These are phyloP conservation scores for Rubia tinctorum DNA, from an alignment of 305 asterid species.

Conservation along the genomic window DNA sequence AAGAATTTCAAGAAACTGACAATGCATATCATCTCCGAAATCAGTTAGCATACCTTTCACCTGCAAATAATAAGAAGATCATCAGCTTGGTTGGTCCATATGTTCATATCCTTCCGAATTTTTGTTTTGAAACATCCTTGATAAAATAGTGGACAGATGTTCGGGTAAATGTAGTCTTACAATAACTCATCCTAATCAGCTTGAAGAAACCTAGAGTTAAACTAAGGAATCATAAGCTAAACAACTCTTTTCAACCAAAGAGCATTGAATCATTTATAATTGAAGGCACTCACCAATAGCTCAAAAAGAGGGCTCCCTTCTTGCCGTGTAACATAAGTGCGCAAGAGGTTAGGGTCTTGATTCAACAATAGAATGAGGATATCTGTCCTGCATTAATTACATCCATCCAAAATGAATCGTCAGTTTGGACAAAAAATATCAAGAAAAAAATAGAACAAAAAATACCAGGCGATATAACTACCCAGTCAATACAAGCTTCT, in stretches of 20 bases:
- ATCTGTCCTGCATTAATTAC: slow-evolving; percentile 90
- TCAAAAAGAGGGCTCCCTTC: slow-evolving; percentile 80
- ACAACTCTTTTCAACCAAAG: slow-evolving; percentile 4
- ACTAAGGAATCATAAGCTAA: background rate
- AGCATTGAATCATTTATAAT: background rate
- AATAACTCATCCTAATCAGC: background rate
- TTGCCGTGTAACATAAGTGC: slow-evolving; percentile 64
- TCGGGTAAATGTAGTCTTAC: background rate
- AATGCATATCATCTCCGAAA: slow-evolving; percentile 94
- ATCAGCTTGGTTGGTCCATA: background rate
- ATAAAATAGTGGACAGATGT: background rate
- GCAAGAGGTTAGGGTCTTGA: slow-evolving; percentile 83
- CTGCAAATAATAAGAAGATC: slow-evolving; percentile 38
- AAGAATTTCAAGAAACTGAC: slow-evolving; percentile 94
- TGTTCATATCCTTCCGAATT: background rate
- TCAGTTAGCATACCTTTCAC: slow-evolving; percentile 89
- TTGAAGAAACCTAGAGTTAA: background rate
- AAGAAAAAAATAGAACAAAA: slow-evolving; percentile 12
- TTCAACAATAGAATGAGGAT: slow-evolving; percentile 82
- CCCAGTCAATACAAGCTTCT: slow-evolving; percentile 93
- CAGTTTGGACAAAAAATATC: background rate
- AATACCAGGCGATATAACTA: slow-evolving; percentile 33
- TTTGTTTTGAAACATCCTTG: background rate
- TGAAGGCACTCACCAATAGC: slow-evolving; percentile 62
- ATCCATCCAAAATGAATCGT: slow-evolving; percentile 22